Conservation (phyloP, 441 rosid species). For the Adansonia madagascariensis region DNA sequence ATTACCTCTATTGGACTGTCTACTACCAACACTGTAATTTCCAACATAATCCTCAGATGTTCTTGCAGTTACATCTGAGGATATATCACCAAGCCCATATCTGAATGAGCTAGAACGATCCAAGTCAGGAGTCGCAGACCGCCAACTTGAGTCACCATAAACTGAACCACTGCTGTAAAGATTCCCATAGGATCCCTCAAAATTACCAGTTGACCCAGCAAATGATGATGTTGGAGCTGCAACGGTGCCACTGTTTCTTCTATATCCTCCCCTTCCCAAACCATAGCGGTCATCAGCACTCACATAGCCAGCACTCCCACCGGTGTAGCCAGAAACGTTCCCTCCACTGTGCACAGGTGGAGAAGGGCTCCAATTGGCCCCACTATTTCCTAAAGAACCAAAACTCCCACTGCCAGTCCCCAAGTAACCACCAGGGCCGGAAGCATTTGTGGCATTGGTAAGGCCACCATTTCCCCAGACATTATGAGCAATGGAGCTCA, state of each 20-base stretch:
- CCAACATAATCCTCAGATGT: conserved; percentile 53
- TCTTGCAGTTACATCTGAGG: conserved; percentile 53
- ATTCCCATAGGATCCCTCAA: conserved; percentile 58
- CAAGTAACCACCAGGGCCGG: conserved; percentile 44
- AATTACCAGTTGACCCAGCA: conserved; percentile 47
- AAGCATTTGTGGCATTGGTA: conserved; percentile 36
- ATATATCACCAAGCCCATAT: conserved; percentile 52
- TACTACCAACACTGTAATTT: conserved; percentile 54
- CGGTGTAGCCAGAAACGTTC: conserved; percentile 34
- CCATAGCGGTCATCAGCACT: conserved; percentile 41
- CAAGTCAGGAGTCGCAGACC: conserved; percentile 50
- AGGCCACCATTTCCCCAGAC: conserved; percentile 69
- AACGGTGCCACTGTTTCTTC: conserved; percentile 46
- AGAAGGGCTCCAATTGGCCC: conserved; percentile 61
- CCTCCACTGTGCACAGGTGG: conserved; percentile 42
- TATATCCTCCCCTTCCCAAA: conserved; percentile 45
- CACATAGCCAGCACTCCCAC: conserved; percentile 34
- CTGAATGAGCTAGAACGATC: conserved; percentile 52
- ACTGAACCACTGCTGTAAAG: conserved; percentile 51
- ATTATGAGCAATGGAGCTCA: conserved; percentile 49
- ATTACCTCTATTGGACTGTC: conserved; percentile 66
- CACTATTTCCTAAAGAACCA: conserved; percentile 52
- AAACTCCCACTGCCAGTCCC: conserved; percentile 40
- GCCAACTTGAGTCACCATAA: conserved; percentile 64
- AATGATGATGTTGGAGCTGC: conserved; percentile 49